Base-by-base conservation (phyloP, 2,329 filamentous ascomycete genomes). In the Harringtonia aguacate region DNA sequence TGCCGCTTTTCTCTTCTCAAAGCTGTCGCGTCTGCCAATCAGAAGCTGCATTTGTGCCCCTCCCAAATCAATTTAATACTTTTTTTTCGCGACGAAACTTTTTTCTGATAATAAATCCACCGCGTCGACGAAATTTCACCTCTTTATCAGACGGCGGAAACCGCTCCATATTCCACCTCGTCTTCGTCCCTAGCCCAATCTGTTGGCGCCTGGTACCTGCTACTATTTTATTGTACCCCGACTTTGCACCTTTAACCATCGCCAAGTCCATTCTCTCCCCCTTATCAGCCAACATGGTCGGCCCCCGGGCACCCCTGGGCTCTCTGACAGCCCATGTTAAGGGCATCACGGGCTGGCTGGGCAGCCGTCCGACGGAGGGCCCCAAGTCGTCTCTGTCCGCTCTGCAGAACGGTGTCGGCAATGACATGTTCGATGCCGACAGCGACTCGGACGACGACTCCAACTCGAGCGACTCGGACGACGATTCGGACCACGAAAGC, bases 311-410 rank as follows among this genome's bases (percentile, higher is more conserved):
- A 45, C 55, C 53, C 42, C 49, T 60, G 36, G 58, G 56, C 44
- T 56, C 54, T 14, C 49, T 61, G 28, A 49, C 49, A 15, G 52
- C 54, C 44, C 58, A 61, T 45, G 49, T 55, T 15, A 45, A 50
- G 18, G 49, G 42, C 43, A 45, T 51, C 35, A 36, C 27, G 2
- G 31, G 51, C 41, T 45, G 43, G 42, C 46, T 51, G 34, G 45
- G 48, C 12, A 43, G 45, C 31, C 41, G 44, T 24, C 36, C 42
- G 4, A 10, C 31, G 2, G 30, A 14, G 2, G 15, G 34, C 12
- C 30, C 46, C 33, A 36, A 48, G 39, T 50, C 54, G 18, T 31
- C 46, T 7, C 38, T 47, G 27, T 45, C 41, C 18, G 30, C 33
- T 29, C 44, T 49, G 27, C 46, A 41, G 39, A 44, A n/a, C 24